These are phyloP conservation scores for Aurantiochytrium sp. DNA, from an alignment of 108 stramenopile species.

Conservation along the genomic window DNA sequence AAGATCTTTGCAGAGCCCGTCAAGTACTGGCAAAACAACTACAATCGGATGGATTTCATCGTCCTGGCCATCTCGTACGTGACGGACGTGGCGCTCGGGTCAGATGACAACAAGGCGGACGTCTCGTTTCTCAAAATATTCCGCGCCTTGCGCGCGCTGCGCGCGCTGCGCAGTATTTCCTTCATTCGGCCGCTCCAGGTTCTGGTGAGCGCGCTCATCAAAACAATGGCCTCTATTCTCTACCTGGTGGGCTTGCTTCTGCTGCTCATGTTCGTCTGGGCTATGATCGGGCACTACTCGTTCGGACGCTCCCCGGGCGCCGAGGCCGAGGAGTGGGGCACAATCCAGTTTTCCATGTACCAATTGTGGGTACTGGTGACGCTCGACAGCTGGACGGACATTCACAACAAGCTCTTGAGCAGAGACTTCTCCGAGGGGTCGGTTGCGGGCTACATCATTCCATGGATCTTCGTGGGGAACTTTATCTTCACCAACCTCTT, in stretches of 20 bases:
- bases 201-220: background rate
- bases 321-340: background rate
- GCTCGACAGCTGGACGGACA: slow-evolving; percentile 27
- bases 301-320: background rate
- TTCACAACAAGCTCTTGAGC: background rate
- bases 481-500: slow-evolving; percentile 27
- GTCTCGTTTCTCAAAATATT: slow-evolving; percentile 20
- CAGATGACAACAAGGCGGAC: background rate
- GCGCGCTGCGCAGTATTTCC: slow-evolving; percentile 12
- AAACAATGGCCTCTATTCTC: slow-evolving; percentile 14
- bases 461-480: slow-evolving; percentile 28
- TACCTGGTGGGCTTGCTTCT: background rate
- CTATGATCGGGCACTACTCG: slow-evolving; percentile 10
- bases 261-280: slow-evolving; percentile 15
- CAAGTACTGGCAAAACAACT: slow-evolving; percentile 29
- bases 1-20: slow-evolving; percentile 25
- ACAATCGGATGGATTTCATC: slow-evolving; percentile 13
- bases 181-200: slow-evolving; percentile 30
- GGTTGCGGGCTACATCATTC: background rate
- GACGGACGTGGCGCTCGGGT: background rate
- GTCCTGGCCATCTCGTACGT: slow-evolving; percentile 28
- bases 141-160: background rate
- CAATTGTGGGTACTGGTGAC: slow-evolving; percentile 16
- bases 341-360: slow-evolving; percentile 24
- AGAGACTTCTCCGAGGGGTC: background rate